These are phyloP conservation scores for Phialocephala subalpina DNA, from an alignment of 2,329 filamentous ascomycete species.

Conservation along the genomic window DNA sequence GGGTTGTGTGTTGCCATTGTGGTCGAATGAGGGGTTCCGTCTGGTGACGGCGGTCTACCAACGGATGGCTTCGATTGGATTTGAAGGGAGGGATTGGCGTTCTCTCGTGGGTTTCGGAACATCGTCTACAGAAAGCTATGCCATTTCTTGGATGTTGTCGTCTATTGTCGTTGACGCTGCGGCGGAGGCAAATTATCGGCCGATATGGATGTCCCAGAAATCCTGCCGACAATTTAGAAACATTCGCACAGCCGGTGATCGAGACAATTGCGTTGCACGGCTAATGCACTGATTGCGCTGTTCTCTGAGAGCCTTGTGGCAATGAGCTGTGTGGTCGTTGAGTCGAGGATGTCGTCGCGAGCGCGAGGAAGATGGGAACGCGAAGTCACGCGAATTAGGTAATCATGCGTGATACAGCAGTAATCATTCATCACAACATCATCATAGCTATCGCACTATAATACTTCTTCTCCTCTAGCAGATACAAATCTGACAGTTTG, in stretches of 20 bases:
- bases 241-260: background rate
- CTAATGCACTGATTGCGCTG: background rate
- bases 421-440: too few relatives aligned
- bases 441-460: too few relatives aligned
- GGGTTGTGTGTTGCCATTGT: slow-evolving; percentile 37
- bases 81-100: slow-evolving; percentile 45
- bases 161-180: background rate
- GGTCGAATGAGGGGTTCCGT: slow-evolving; percentile 20
- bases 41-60: slow-evolving; percentile 59
- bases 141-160: background rate
- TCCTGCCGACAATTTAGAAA: background rate
- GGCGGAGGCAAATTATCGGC: background rate
- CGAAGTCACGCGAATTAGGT: too few relatives aligned
- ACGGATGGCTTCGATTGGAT: slow-evolving; percentile 52
- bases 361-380: too few relatives aligned
- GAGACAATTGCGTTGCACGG: background rate
- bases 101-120: slow-evolving; percentile 63
- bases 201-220: background rate
- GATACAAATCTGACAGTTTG: too few relatives aligned
- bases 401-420: too few relatives aligned
- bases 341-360: too few relatives aligned
- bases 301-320: too few relatives aligned
- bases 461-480: too few relatives aligned
- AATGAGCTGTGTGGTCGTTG: too few relatives aligned
- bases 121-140: slow-evolving; percentile 44